Conservation (phyloP, 768 basidiomycete genomes). For the Termitomyces heimii region DNA sequence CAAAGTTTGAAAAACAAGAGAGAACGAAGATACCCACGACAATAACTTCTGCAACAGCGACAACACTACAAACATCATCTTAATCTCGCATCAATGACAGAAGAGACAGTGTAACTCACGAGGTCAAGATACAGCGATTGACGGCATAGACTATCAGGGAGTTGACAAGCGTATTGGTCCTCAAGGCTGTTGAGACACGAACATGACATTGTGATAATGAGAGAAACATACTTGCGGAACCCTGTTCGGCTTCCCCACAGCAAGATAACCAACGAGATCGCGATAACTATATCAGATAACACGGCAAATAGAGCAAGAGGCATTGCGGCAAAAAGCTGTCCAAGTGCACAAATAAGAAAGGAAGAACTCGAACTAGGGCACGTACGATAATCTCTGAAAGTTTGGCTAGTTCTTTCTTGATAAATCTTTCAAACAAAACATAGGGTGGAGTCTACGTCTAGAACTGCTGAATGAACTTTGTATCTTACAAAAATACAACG, state of each 20-base stretch:
- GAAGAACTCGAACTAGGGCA: background rate
- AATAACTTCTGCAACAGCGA: slow-evolving; percentile 33
- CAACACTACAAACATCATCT: slow-evolving; percentile 13
- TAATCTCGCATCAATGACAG: background rate
- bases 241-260: slow-evolving; percentile 33
- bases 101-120: slow-evolving; percentile 22
- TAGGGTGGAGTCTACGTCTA: background rate
- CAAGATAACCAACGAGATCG: slow-evolving; percentile 33
- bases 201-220: background rate
- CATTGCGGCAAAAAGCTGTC: slow-evolving; percentile 32
- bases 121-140: slow-evolving; percentile 43
- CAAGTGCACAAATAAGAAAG: background rate
- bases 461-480: background rate
- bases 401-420: slow-evolving; percentile 26
- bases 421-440: slow-evolving; percentile 18
- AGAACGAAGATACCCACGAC: slow-evolving; percentile 18
- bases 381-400: slow-evolving; percentile 29
- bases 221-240: slow-evolving; percentile 22
- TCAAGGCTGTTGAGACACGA: slow-evolving; percentile 10
- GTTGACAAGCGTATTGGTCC: slow-evolving; percentile 36
- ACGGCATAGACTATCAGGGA: slow-evolving; percentile 42
- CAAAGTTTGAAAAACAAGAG: background rate
- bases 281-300: slow-evolving; percentile 39
- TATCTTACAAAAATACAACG: slow-evolving; percentile 22
- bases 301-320: slow-evolving; percentile 41